Conservation (phyloP, 768 basidiomycete species). For the Flagelloscypha sp. region DNA sequence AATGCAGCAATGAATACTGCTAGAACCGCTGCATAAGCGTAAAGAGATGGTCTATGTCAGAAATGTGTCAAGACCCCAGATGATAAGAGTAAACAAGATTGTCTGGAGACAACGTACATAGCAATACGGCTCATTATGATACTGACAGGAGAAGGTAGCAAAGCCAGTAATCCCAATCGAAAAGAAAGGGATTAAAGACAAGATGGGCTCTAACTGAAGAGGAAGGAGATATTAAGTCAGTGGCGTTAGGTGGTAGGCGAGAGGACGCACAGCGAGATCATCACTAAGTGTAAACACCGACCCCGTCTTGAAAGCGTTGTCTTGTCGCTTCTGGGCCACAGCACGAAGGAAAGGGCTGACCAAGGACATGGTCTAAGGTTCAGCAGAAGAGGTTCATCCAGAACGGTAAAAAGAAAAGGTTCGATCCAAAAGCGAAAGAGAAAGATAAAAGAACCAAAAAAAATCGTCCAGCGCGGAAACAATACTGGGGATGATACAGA, state of each 20-base stretch:
- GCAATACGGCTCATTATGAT: constrained; percentile 43
- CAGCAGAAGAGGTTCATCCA: too few relatives aligned
- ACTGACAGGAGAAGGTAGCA: constrained; percentile 49
- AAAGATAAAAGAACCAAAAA: too few relatives aligned
- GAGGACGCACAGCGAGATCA: constrained; percentile 34
- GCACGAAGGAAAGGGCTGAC: too few relatives aligned
- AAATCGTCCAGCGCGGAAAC: too few relatives aligned
- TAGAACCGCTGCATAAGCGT: constrained; percentile 49
- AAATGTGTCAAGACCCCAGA: constrained; percentile 4
- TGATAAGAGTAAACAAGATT: too few relatives aligned
- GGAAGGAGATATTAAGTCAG: constrained; percentile 6
- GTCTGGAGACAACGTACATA: constrained; percentile 30
- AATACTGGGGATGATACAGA: too few relatives aligned
- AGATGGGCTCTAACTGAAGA: constrained; percentile 43
- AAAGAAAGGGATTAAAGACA: constrained; percentile 61
- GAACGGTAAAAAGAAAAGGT: too few relatives aligned
- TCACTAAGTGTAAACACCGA: constrained; percentile 32
- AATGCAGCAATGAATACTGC: constrained; percentile 55
- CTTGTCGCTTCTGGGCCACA: too few relatives aligned
- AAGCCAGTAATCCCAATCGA: constrained; percentile 59
- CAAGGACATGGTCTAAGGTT: too few relatives aligned
- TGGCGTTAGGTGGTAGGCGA: neutral
- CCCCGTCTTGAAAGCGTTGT: too few relatives aligned
- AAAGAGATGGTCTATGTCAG: constrained; percentile 32
- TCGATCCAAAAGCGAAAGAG: too few relatives aligned